These are phyloP conservation scores for Penium margaritaceum DNA, from an alignment of 139 green algal genomes.

Conservation along the genomic window DNA sequence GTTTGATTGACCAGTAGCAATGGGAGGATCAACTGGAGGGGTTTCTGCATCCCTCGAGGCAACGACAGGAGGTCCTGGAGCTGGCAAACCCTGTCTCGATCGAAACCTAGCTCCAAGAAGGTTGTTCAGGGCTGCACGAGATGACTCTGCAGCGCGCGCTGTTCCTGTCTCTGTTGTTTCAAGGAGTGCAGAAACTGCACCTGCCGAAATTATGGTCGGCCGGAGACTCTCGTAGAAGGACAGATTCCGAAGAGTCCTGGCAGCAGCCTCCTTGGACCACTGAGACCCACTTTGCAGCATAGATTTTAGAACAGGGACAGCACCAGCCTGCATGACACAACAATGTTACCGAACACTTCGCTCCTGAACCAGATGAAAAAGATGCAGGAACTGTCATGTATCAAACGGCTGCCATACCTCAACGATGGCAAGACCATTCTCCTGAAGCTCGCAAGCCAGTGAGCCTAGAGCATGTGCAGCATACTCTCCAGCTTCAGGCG, in stretches of 20 bases:
- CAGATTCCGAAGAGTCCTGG: background rate
- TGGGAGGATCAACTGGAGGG: no score
- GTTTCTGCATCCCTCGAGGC: no score
- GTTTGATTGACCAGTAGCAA: no score
- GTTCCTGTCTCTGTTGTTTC: background rate
- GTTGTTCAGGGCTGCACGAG: background rate
- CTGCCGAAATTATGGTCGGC: background rate
- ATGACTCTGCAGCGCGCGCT: background rate
- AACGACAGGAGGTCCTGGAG: no score
- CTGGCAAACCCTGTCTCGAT: no score
- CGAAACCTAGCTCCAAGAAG: background rate
- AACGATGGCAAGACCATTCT: background rate
- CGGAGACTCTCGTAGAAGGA: slow-evolving; percentile 3
- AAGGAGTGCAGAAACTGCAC: background rate
- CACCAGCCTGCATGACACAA: background rate
- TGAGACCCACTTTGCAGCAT: background rate
- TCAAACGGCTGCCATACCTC: slow-evolving; percentile 4
- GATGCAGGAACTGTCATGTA: background rate
- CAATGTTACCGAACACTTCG: background rate
- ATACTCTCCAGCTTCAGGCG: slow-evolving; percentile 9
- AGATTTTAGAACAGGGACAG: slow-evolving; percentile 1
- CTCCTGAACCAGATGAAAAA: no score
- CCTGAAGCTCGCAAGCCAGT: background rate
- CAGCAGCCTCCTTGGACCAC: background rate
- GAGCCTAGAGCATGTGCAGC: background rate